Base-by-base conservation (phyloP, 257 asterid species). In the Salvia rosmarinus region DNA sequence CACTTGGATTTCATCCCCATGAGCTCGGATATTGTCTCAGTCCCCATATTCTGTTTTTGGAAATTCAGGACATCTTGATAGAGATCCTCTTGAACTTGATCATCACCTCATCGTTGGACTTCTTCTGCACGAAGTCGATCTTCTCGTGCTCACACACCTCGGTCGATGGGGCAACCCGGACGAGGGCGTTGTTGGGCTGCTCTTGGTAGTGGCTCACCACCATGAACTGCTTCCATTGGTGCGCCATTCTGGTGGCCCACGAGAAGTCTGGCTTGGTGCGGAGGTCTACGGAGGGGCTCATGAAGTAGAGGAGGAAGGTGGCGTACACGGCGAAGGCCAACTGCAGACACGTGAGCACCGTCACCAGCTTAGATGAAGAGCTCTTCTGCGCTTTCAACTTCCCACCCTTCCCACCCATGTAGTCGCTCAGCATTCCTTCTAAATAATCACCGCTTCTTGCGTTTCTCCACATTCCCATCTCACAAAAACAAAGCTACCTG, bases 261-360 rank as follows among this genome's bases (percentile, higher is more conserved):
- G 88, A 17, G 78, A 90, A 89, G 55, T 93, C 96, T 0, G 98
- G 97, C 44, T 82, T 89, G 28, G 83, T 9, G 3, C 82, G 74
- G 23, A 93, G 59, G 28, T 95, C 99, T 2, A 92, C 28, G 0
- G 93, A 25, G 9, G 98, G 97, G 67, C 95, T 87, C 92, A 92
- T 85, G 83, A 75, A 87, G 52, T 91, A 91, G 65, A 95, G 81
- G 25, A 95, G 80, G 70, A 88, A 88, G 0, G 99, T 91, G 1
- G 95, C 99, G 70, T 95, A 95, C 23, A 89, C 76, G 19, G 99
- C 99, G 35, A 95, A 95, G 1, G 84, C 82, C 59, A 95, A 88
- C 16, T 95, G 99, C 20, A 95, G 70, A 35, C 93, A 89, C 3
- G 98, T 95, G 12, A 95, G 68, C 13, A 88, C 40, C 0, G 90